phyloP scores from a whole-genome alignment of 176 grass and related monocot genomes.

The Stipa capillata region DNA sequence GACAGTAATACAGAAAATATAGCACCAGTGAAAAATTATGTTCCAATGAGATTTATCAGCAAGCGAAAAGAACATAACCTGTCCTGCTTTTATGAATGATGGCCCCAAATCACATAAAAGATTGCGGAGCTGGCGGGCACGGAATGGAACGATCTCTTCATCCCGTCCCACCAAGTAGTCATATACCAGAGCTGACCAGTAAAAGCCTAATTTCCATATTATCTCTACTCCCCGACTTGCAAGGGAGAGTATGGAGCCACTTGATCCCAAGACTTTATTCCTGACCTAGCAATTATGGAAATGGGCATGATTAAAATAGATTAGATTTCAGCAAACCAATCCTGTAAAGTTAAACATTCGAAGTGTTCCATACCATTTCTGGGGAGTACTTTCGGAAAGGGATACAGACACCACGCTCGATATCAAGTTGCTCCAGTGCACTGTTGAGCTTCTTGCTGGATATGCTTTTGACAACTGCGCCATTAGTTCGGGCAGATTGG shows the following conservation, averaged over 20 bases:
- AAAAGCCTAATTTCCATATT: conserved; percentile 81
- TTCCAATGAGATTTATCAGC: neutral
- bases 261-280: conserved; percentile 84
- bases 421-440: conserved; percentile 94
- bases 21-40: neutral
- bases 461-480: conserved; percentile 14
- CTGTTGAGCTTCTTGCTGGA: conserved; percentile 36
- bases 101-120: conserved; percentile 92
- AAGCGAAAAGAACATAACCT: conserved; percentile 39
- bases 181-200: conserved; percentile 85
- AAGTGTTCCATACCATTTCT: conserved; percentile 42
- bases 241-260: conserved; percentile 73
- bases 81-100: conserved; percentile 97
- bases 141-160: conserved; percentile 89
- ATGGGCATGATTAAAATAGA: neutral
- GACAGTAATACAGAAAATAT: neutral
- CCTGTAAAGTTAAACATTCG: neutral
- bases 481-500: conserved; percentile 26
- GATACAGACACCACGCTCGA: conserved; percentile 89
- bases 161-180: conserved; percentile 88
- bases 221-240: conserved; percentile 83
- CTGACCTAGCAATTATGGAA: conserved; percentile 63
- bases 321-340: neutral
- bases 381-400: conserved; percentile 89
- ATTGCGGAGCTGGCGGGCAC: conserved; percentile 87